phyloP scores from a whole-genome alignment of 1,284 basidiomycete genomes.

The Austroboletus niveus region DNA sequence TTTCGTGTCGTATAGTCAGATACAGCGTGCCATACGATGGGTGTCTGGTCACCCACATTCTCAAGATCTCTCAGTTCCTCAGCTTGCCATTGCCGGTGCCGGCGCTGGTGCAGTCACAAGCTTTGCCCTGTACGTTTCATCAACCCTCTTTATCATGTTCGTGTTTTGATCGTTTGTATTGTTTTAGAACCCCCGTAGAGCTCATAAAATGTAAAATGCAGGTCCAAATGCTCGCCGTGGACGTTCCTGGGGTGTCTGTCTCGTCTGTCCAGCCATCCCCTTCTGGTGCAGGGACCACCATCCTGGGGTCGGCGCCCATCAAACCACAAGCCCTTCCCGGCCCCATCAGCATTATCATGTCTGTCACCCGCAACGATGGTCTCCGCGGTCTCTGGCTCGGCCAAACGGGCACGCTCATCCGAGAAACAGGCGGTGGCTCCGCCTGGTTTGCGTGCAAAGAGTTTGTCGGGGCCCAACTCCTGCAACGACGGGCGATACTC shows the following conservation, averaged over 20 bases:
- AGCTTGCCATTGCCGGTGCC: constrained; percentile 82
- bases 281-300: constrained; percentile 4
- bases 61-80: too few species aligned
- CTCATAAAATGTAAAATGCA: constrained; percentile 98
- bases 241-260: constrained; percentile 23
- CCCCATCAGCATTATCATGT: constrained; percentile 65
- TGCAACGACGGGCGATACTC: constrained; percentile 41
- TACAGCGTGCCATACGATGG: too few species aligned
- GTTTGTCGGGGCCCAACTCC: constrained; percentile 59
- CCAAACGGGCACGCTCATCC: constrained; percentile 91
- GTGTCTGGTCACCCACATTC: constrained; percentile 40
- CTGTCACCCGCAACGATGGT: constrained; percentile 69
- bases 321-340: constrained; percentile 48
- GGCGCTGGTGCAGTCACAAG: too few species aligned
- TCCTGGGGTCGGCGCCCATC: neutral
- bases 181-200: too few species aligned
- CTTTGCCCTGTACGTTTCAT: constrained; percentile 82
- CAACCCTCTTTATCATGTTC: neutral
- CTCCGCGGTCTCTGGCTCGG: constrained; percentile 92
- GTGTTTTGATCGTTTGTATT: constrained; percentile 3
- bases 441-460: constrained; percentile 93
- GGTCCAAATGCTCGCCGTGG: constrained; percentile 78
- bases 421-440: constrained; percentile 88
- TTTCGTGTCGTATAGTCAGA: too few species aligned
- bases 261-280: constrained; percentile 9